Base-by-base conservation (phyloP, 495 filamentous ascomycete species). In the Xylaria sp. region DNA sequence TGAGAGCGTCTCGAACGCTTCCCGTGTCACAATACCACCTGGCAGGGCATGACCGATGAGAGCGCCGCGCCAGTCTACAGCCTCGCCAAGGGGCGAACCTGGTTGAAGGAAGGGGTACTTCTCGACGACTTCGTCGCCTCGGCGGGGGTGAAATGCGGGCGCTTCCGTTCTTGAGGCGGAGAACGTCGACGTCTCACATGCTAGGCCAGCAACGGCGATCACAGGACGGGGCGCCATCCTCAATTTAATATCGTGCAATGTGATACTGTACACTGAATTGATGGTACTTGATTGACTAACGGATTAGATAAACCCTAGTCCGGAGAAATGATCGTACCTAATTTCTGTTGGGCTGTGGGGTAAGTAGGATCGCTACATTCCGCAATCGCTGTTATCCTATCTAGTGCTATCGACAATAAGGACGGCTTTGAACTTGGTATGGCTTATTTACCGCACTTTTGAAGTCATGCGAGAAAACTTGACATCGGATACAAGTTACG, bases 121-220 rank as follows among this genome's bases (percentile, higher is more conserved):
- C 3, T 82, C 75, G 67, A 88, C 77, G 31, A 87, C 78, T 66
- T 86, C 83, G 8, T 72, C 64, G 12, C 80, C 85, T 17, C 85
- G 83, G 29, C 76, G 80, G 24, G 87, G 85, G 62, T 88, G 86
- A 62, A 89, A 88, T 50, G 84, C 87, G 14, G 82, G 77, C 5
- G 85, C 85, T 0, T 77, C 69, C 1, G 87, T 89, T 21, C 84
- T 79, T 1, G 86, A 84, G 33, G 87, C 86, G 7, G 86, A 84
- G 70, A 89, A 88, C 11, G 80, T 84, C 12, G 87, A 89, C 7
- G 85, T 88, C 74, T 89, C 87, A 69, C 86, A 88, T 61, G 86
- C 86, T 8, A 89, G 79, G 26, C 87, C 87, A 11, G 87, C 87
- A 50, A 89, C 84, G 4, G 83, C 86, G 57, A 89, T 85, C 26